These are phyloP conservation scores for Lactarius sp. DNA, from an alignment of 768 basidiomycete genomes.

Conservation along the genomic window DNA sequence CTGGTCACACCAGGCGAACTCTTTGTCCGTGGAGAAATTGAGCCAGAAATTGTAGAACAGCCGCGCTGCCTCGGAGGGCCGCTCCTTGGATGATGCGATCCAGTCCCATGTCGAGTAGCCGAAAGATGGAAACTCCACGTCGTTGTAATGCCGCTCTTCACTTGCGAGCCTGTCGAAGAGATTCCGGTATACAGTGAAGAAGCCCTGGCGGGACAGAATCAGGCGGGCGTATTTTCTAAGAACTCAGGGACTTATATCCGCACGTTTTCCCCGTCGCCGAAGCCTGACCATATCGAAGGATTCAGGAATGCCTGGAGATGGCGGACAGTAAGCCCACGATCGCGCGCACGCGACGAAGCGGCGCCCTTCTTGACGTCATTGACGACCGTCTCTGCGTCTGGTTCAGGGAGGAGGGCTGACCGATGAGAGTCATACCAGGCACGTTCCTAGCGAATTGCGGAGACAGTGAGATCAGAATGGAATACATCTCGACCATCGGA, in stretches of 20 bases:
- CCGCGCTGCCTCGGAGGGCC: conserved; percentile 49
- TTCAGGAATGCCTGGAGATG: conserved; percentile 87
- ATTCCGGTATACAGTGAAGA: conserved; percentile 85
- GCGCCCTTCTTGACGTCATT: conserved; percentile 77
- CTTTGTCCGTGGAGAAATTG: conserved; percentile 82
- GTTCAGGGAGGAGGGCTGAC: conserved; percentile 69
- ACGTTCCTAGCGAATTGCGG: conserved; percentile 59
- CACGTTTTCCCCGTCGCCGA: conserved; percentile 61
- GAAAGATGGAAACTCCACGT: conserved; percentile 68
- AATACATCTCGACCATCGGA: background rate
- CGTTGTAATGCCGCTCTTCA: conserved; percentile 61
- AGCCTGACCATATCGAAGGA: conserved; percentile 56
- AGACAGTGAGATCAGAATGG: background rate
- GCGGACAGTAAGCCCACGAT: conserved; percentile 71
- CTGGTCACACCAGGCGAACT: conserved; percentile 82
- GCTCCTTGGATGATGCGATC: conserved; percentile 43
- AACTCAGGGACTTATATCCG: conserved; percentile 26
- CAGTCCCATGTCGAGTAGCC: conserved; percentile 77
- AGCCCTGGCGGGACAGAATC: conserved; percentile 51
- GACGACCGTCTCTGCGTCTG: conserved; percentile 80
- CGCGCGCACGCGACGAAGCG: conserved; percentile 48
- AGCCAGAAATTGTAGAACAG: conserved; percentile 84
- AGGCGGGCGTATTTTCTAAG: background rate
- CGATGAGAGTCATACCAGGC: conserved; percentile 98
- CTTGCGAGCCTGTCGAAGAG: conserved; percentile 77